Base-by-base conservation (phyloP, 2,329 filamentous ascomycete species). In the Gliomastix tumulicola region DNA sequence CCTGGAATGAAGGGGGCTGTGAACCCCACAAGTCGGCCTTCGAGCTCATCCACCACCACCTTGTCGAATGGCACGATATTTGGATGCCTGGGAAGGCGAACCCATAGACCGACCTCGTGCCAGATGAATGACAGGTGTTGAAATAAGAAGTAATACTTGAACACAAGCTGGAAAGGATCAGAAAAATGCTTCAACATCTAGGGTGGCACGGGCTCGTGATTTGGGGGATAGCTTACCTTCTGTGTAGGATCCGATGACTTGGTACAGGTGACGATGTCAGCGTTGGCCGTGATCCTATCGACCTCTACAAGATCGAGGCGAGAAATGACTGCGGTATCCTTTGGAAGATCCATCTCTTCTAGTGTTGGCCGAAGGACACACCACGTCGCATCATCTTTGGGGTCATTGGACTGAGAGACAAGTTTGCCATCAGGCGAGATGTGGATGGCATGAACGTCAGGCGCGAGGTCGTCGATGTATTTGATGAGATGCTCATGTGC, bases 11-110 rank as follows among this genome's bases (percentile, higher is more conserved):
- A 61, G 8, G 7, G 2, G 10, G 16, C 54, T 4, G 57, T 62
- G 25, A 63, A 65, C 7, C 60, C 59, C 20, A 63, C 48, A 0
- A 63, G 45, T 1, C 42, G 38, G 13, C 50, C 50, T 7, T 55
- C 44, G 1, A 60, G 19, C 21, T 50, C 46, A 17, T 62, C 54
- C 7, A 61, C 8, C 7, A 62, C 55, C 4, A 63, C 39, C 1
- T 39, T 30, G 38, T 60, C 55, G 23, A 62, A 53, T 0, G 49
- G 46, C 3, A 60, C 48, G 6, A 63, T 54, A 22, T 62, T 55
- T 21, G 53, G 51, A 34, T 63, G 56, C 9, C 7, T 34, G 2
- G 60, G 57, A 0, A 65, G 54, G 21, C 50, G 50, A 46, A 57
- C 53, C 41, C 48, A 49, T 6, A 56, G 15, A 17, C 59, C 53